Conservation (phyloP, 768 basidiomycete species). For the Podaxis sp. region DNA sequence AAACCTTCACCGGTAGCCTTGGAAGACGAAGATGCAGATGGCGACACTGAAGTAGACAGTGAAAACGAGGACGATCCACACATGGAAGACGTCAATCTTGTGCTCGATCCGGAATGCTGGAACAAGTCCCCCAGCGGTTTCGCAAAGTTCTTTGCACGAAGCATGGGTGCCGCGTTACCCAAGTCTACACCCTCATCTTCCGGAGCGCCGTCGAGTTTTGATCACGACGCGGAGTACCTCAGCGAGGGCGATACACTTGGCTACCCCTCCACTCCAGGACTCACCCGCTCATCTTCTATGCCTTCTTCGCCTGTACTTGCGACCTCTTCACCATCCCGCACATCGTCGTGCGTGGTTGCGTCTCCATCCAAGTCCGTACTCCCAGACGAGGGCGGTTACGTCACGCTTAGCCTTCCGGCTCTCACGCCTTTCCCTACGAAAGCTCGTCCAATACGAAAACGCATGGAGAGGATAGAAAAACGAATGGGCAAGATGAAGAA, state of each 20-base stretch:
- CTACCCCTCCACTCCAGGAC: conserved; percentile 19
- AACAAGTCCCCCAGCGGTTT: conserved; percentile 27
- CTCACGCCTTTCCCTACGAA: conserved; percentile 38
- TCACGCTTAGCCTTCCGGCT: conserved; percentile 15
- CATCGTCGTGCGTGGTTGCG: conserved; percentile 4
- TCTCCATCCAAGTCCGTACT: conserved; percentile 3
- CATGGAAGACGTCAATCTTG: conserved; percentile 15
- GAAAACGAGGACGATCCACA: conserved; percentile 16
- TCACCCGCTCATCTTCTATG: conserved; percentile 11
- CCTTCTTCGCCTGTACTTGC: conserved; percentile 12
- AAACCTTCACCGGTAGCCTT: conserved; percentile 2
- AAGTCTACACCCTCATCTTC: not conserved
- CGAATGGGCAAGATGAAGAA: conserved; percentile 27
- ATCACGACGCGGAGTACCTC: conserved; percentile 21
- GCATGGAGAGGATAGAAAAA: conserved; percentile 26
- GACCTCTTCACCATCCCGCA: conserved; percentile 8
- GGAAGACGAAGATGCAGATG: conserved; percentile 19
- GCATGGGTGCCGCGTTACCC: conserved; percentile 17
- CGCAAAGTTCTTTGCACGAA: conserved; percentile 23
- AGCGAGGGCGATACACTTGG: conserved; percentile 9
- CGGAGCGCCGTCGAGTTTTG: not conserved
- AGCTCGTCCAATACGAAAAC: conserved; percentile 31
- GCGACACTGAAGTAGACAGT: conserved; percentile 19
- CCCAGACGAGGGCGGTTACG: conserved; percentile 12
- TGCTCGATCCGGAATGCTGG: conserved; percentile 20